These are phyloP conservation scores for Fusarium compactum DNA, from an alignment of 2,329 filamentous ascomycete species.

Conservation along the genomic window DNA sequence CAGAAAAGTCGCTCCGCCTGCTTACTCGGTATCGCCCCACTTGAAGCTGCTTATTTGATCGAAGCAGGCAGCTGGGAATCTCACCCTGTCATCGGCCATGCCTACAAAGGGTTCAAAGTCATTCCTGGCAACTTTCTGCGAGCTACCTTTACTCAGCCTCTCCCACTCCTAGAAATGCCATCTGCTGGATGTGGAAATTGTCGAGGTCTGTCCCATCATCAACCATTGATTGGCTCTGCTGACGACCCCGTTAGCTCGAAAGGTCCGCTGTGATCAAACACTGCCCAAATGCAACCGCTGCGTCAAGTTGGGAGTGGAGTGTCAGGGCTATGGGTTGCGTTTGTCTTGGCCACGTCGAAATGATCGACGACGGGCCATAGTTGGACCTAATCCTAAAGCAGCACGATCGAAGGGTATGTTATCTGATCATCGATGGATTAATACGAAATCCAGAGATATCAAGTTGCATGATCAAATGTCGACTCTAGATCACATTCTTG, in stretches of 20 bases:
- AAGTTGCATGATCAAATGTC: conserved; percentile 18
- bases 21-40: not conserved
- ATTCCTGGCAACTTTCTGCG: conserved; percentile 18
- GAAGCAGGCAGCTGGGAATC: not conserved
- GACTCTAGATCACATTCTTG: not conserved
- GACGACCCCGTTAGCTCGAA: conserved; percentile 21
- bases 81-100: not conserved
- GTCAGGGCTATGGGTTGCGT: conserved; percentile 31
- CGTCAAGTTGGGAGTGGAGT: not conserved
- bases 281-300: conserved; percentile 29
- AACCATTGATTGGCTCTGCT: not conserved
- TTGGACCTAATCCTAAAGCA: conserved; percentile 18
- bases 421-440: conserved; percentile 10
- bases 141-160: not conserved
- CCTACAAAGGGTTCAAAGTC: not conserved
- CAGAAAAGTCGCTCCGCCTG: not conserved
- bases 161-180: conserved; percentile 4
- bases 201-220: conserved; percentile 3
- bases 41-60: not conserved
- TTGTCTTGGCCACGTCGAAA: conserved; percentile 33
- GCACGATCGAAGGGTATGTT: too few species aligned
- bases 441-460: conserved; percentile 24
- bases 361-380: conserved; percentile 18
- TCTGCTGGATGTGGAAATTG: conserved; percentile 31
- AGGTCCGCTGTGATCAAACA: conserved; percentile 36